Evolutionary conservation across 139 green algal genomes (phyloP).

Genomic region (Tetraselmis chui): DNA sequence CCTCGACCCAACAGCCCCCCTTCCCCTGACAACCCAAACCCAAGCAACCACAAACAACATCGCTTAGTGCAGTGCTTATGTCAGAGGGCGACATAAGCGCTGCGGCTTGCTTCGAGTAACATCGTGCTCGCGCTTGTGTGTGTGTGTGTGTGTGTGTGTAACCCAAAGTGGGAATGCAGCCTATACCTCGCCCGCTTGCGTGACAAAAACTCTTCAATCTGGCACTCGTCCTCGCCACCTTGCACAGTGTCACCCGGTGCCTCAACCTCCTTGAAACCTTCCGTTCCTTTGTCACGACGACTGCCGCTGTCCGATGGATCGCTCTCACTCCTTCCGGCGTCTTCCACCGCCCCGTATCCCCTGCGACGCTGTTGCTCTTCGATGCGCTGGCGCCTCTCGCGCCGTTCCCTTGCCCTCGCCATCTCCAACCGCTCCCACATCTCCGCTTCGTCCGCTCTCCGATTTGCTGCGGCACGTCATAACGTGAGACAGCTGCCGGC

Average conservation of each 20-base stretch:
- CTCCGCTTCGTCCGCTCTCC: conserved; percentile 36
- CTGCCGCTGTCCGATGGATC: too few species aligned
- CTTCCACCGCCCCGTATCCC: too few species aligned
- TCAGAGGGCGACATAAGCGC: background rate
- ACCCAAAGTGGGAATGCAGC: too few species aligned
- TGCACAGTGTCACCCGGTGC: too few species aligned
- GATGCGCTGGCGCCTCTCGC: background rate
- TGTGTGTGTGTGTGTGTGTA: too few species aligned
- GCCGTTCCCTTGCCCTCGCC: conserved; percentile 26
- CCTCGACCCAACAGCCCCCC: conserved; percentile 23
- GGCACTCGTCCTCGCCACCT: too few species aligned
- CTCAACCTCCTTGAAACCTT: too few species aligned
- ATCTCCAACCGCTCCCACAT: conserved; percentile 47
- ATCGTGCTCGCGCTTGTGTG: too few species aligned
- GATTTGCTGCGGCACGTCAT: background rate
- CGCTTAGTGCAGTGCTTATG: background rate
- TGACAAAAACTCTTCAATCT: too few species aligned
- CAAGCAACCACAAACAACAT: background rate
- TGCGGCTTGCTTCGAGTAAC: conserved; percentile 5
- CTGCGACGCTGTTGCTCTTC: background rate
- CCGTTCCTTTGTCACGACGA: too few species aligned
- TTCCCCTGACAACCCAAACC: conserved; percentile 7
- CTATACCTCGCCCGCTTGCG: background rate
- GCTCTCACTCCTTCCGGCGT: too few species aligned
- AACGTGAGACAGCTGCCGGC: too few species aligned